Conservation (phyloP, 2,329 filamentous ascomycete species). For the Cercospora zeae-maydis region DNA sequence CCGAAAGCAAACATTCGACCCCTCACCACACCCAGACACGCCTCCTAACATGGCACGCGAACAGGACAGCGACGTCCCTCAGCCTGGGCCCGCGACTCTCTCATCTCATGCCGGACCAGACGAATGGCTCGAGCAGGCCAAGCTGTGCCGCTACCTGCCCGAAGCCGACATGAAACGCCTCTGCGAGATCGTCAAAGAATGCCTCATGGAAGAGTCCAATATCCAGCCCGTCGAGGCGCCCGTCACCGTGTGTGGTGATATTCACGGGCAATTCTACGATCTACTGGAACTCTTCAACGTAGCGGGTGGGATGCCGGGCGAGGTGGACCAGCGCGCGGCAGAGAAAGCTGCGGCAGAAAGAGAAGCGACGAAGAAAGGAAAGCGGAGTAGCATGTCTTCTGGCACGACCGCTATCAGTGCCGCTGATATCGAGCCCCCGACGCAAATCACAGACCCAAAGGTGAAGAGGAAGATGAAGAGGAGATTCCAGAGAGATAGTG, state of each 20-base stretch:
- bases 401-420: conserved; percentile 65
- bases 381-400: conserved; percentile 25
- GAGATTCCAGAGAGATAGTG: conserved; percentile 48
- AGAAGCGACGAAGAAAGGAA: conserved; percentile 18
- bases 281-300: conserved; percentile 94
- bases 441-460: conserved; percentile 82
- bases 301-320: conserved; percentile 91
- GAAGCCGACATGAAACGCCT: conserved; percentile 97
- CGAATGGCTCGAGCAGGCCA: conserved; percentile 95
- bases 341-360: conserved; percentile 23
- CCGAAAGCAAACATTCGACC: not conserved
- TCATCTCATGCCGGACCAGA: conserved; percentile 80
- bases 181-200: conserved; percentile 98
- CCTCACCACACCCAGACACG: not conserved
- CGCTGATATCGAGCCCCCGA: conserved; percentile 89
- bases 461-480: conserved; percentile 76
- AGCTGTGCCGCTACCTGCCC: conserved; percentile 94
- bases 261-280: conserved; percentile 98
- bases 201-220: conserved; percentile 98
- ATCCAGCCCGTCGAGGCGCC: conserved; percentile 97
- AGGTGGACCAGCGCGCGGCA: conserved; percentile 42
- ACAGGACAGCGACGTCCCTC: conserved; percentile 61
- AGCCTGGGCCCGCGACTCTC: conserved; percentile 85
- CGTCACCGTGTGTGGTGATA: conserved; percentile 95
- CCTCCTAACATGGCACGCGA: conserved; percentile 45